phyloP scores from a whole-genome alignment of 805 yeast species.

The Tetrapisispora phaffii region DNA sequence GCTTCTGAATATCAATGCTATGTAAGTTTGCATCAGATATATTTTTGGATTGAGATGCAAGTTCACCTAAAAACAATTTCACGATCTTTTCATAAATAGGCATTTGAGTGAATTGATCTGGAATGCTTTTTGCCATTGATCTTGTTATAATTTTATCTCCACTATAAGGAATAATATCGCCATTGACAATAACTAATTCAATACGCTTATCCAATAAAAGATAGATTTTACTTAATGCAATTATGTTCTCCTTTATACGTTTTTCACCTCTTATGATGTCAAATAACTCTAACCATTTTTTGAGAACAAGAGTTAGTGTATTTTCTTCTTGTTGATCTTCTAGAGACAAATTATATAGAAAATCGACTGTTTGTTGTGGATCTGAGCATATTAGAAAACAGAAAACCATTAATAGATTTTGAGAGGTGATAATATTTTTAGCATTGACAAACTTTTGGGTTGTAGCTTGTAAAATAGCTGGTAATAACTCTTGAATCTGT shows the following conservation, averaged over 20 bases:
- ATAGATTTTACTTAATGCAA: slow-evolving; percentile 62
- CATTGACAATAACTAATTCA: slow-evolving; percentile 51
- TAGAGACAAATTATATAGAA: slow-evolving; percentile 38
- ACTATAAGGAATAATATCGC: slow-evolving; percentile 57
- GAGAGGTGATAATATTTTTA: slow-evolving; percentile 61
- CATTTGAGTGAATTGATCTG: slow-evolving; percentile 52
- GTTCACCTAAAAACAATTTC: slow-evolving; percentile 59
- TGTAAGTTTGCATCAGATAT: slow-evolving; percentile 25
- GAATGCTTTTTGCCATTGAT: slow-evolving; percentile 64
- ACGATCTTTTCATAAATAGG: slow-evolving; percentile 65
- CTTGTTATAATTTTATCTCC: slow-evolving; percentile 69
- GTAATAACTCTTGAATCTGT: slow-evolving; percentile 30
- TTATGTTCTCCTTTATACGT: slow-evolving; percentile 52
- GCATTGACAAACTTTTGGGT: slow-evolving; percentile 57
- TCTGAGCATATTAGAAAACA: slow-evolving; percentile 59
- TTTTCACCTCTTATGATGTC: slow-evolving; percentile 73
- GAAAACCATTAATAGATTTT: slow-evolving; percentile 66
- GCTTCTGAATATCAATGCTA: slow-evolving; percentile 26
- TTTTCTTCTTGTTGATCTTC: slow-evolving; percentile 21
- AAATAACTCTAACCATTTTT: slow-evolving; percentile 77
- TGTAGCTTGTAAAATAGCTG: slow-evolving; percentile 63
- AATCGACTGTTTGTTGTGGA: slow-evolving; percentile 52
- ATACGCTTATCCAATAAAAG: slow-evolving; percentile 47
- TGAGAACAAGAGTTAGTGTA: slow-evolving; percentile 50
- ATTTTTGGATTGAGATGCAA: slow-evolving; percentile 51